Conservation (phyloP, 2,329 filamentous ascomycete genomes). For the Phyllosticta paracitricarpa region DNA sequence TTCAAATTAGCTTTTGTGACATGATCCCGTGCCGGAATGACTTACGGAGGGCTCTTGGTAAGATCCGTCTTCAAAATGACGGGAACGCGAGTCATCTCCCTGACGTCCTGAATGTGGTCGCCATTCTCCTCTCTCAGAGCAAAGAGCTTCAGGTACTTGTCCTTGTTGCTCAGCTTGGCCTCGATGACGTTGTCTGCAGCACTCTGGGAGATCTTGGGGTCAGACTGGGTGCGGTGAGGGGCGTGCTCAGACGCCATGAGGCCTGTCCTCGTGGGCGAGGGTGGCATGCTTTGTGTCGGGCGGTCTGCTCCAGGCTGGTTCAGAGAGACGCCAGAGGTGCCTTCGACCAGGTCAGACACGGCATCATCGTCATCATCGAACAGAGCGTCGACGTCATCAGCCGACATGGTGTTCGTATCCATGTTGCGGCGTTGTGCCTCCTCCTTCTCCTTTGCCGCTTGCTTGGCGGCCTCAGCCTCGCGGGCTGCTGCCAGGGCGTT, state of each 20-base stretch:
- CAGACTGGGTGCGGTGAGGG: conserved; percentile 82
- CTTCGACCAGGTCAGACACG: conserved; percentile 71
- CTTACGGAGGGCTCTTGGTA: conserved; percentile 98
- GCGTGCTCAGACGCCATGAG: conserved; percentile 49
- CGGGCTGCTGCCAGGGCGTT: conserved; percentile 67
- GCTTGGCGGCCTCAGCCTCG: conserved; percentile 72
- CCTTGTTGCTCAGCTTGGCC: conserved; percentile 77
- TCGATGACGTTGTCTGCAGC: conserved; percentile 57
- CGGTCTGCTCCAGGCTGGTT: conserved; percentile 56
- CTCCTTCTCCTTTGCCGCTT: conserved; percentile 74
- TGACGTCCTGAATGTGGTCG: conserved; percentile 96
- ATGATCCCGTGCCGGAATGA: conserved; percentile 24
- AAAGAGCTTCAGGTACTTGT: conserved; percentile 90
- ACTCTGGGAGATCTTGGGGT: conserved; percentile 73
- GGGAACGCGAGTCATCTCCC: conserved; percentile 94
- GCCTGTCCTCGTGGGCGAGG: conserved; percentile 72
- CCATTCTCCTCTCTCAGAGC: conserved; percentile 82
- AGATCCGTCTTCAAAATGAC: conserved; percentile 97
- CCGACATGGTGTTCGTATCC: conserved; percentile 87
- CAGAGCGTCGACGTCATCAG: conserved; percentile 86
- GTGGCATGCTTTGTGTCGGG: conserved; percentile 89
- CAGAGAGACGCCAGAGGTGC: conserved; percentile 82
- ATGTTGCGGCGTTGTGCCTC: conserved; percentile 89
- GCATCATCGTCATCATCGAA: conserved; percentile 92
- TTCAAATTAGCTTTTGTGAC: conserved; percentile 1